Evolutionary conservation across 2,329 filamentous ascomycete genomes (phyloP).

Genomic region (Fusarium citri): DNA sequence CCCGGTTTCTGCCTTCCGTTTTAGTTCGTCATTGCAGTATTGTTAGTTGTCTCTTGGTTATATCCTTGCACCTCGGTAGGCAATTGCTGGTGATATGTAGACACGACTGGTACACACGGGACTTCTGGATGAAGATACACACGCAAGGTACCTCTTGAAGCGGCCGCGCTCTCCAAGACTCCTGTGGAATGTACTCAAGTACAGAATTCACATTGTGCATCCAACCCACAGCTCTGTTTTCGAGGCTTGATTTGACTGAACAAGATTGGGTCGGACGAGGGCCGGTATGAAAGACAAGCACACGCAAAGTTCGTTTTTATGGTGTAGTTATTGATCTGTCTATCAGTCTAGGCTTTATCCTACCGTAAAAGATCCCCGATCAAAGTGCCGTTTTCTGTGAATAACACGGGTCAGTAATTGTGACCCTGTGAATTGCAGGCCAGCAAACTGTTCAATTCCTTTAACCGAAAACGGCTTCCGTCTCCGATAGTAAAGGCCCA

Average conservation of each 20-base stretch:
- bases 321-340: not conserved
- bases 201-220: not conserved
- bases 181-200: not conserved
- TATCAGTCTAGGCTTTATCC: not conserved
- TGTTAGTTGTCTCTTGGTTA: not conserved
- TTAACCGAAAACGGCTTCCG: not conserved
- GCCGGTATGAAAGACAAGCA: not conserved
- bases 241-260: not conserved
- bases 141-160: not conserved
- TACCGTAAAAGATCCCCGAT: not conserved
- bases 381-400: not conserved
- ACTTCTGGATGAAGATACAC: not conserved
- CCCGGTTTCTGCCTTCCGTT: conserved; percentile 37
- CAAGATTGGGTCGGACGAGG: not conserved
- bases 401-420: not conserved
- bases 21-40: conserved; percentile 15
- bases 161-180: conserved; percentile 10
- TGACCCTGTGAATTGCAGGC: not conserved
- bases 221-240: not conserved
- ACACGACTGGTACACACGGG: not conserved
- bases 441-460: not conserved
- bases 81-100: conserved; percentile 1
- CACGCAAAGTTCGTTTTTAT: not conserved
- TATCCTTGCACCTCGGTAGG: conserved; percentile 12
- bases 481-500: not conserved